Percentiles rank a stretch among this genome's conserved stretches.
Evolutionary conservation across 2,329 filamentous ascomycete genomes (phyloP).

Genomic region (Coniosporium tulheliwenetii): DNA sequence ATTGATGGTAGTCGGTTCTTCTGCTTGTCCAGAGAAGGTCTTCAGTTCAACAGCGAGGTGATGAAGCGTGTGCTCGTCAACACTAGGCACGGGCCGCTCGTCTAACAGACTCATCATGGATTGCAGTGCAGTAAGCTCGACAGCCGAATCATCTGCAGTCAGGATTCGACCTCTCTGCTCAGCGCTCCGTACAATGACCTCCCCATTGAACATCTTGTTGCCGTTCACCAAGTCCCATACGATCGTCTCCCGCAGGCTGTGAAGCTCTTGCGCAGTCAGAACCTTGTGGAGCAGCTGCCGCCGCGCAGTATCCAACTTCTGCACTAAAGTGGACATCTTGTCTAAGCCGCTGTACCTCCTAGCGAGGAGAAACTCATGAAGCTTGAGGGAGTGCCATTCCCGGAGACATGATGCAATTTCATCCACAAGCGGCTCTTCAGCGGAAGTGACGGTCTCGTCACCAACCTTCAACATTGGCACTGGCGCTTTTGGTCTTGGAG

Average conservation of each 20-base stretch:
- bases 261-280: constrained; percentile 71
- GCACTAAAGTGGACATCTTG: constrained; percentile 64
- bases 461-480: constrained; percentile 97
- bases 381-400: constrained; percentile 96
- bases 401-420: constrained; percentile 93
- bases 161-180: constrained; percentile 68
- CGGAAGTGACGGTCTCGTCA: constrained; percentile 84
- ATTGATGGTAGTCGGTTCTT: constrained; percentile 60
- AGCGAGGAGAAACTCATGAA: constrained; percentile 77
- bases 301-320: constrained; percentile 67
- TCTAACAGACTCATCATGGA: constrained; percentile 92
- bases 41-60: constrained; percentile 75
- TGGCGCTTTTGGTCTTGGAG: constrained; percentile 69
- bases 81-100: constrained; percentile 48
- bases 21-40: constrained; percentile 60
- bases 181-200: constrained; percentile 89
- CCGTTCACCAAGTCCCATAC: constrained; percentile 91
- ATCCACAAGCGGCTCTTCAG: constrained; percentile 81
- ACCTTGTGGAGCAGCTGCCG: constrained; percentile 91
- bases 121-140: constrained; percentile 81
- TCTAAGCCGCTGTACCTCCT: constrained; percentile 71
- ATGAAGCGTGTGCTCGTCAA: constrained; percentile 58
- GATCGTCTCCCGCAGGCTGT: constrained; percentile 67
- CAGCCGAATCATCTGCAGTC: constrained; percentile 83
- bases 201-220: constrained; percentile 85